Percentiles rank a stretch among this genome's conserved stretches.
Conservation (phyloP, 106 monocot species). For the Narthecium ossifragum region DNA sequence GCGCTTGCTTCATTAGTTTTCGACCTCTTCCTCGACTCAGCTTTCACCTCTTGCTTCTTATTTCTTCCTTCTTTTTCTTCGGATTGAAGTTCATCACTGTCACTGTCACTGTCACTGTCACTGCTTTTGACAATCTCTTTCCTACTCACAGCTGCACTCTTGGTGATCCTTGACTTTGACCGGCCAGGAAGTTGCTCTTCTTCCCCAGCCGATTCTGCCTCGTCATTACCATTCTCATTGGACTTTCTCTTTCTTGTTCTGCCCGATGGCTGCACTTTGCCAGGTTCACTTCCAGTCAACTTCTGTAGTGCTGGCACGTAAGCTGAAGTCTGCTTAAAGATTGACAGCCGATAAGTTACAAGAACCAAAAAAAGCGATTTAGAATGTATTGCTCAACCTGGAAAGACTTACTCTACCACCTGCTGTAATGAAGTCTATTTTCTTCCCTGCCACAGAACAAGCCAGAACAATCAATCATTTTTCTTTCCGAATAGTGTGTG, state of each 20-base stretch:
- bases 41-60: conserved; percentile 1
- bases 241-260: conserved; percentile 25
- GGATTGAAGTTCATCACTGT: conserved; percentile 1
- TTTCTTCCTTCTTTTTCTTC: neutral
- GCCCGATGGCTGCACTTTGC: conserved; percentile 1
- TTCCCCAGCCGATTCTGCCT: conserved; percentile 13
- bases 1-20: neutral
- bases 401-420: conserved; percentile 70
- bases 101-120: neutral
- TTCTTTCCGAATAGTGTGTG: neutral
- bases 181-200: conserved; percentile 7
- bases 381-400: neutral
- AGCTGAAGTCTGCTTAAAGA: conserved; percentile 60
- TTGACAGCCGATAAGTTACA: too few relatives aligned
- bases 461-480: neutral
- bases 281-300: conserved; percentile 26
- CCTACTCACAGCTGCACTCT: neutral
- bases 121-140: neutral
- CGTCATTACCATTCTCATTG: conserved; percentile 5
- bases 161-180: conserved; percentile 9
- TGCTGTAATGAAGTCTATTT: conserved; percentile 74
- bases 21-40: neutral
- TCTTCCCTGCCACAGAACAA: conserved; percentile 52
- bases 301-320: conserved; percentile 85
- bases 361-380: neutral